Percentiles rank a stretch among this genome's conserved stretches.
These are phyloP conservation scores for Reticulascus tulasneorum DNA, from an alignment of 2,329 filamentous ascomycete genomes.

Conservation along the genomic window DNA sequence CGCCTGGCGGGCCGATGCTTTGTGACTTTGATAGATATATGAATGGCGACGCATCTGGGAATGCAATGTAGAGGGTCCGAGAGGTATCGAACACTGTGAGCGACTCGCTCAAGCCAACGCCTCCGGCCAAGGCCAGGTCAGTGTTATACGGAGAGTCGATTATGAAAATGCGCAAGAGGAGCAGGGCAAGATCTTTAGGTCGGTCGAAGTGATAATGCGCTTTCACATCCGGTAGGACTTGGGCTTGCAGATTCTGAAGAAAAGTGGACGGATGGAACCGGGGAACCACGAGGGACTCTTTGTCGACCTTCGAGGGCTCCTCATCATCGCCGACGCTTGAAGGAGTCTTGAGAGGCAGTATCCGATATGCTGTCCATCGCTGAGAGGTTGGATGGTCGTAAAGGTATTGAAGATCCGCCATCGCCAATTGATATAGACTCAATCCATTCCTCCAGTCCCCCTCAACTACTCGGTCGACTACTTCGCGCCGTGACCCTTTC, in stretches of 20 bases:
- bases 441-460: conserved; percentile 67
- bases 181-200: conserved; percentile 63
- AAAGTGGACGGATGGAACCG: conserved; percentile 80
- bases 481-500: conserved; percentile 59
- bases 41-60: conserved; percentile 74
- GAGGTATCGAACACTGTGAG: conserved; percentile 56
- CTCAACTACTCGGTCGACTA: conserved; percentile 59
- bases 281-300: conserved; percentile 50
- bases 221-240: conserved; percentile 75
- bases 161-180: conserved; percentile 74
- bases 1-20: conserved; percentile 33
- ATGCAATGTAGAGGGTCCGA: conserved; percentile 73
- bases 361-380: conserved; percentile 60
- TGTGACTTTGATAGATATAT: conserved; percentile 62
- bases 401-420: conserved; percentile 64
- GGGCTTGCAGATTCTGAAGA: conserved; percentile 67
- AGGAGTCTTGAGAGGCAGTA: conserved; percentile 47
- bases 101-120: conserved; percentile 19
- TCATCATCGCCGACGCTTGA: conserved; percentile 34
- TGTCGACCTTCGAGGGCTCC: conserved; percentile 29
- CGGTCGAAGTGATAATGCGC: conserved; percentile 77
- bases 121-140: conserved; percentile 52
- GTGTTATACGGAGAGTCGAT: conserved; percentile 69
- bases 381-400: conserved; percentile 62
- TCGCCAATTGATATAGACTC: conserved; percentile 63